phyloP scores from a whole-genome alignment of 331 rosid genomes.

The Malus hybrid region DNA sequence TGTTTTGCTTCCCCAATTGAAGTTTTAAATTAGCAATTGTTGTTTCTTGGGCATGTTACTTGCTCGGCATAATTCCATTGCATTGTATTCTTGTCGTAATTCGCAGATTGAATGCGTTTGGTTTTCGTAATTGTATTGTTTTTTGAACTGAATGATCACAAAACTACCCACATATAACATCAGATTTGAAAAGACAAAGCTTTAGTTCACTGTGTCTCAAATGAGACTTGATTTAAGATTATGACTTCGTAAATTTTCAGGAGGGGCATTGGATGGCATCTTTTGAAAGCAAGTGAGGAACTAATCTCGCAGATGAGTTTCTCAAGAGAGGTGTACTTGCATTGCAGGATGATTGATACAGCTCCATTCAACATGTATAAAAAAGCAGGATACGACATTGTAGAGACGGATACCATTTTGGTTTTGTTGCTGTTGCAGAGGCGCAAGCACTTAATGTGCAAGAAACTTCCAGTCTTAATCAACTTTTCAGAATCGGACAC shows the following conservation, averaged over 20 bases:
- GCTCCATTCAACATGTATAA: conserved; percentile 86
- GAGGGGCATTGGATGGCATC: conserved; percentile 98
- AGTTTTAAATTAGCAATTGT: neutral
- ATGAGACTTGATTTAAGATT: conserved; percentile 8
- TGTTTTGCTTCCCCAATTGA: neutral
- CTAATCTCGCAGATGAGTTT: conserved; percentile 61
- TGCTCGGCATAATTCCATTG: neutral
- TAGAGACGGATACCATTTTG: conserved; percentile 65
- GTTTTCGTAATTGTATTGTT: neutral
- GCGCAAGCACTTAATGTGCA: conserved; percentile 90
- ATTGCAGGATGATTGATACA: conserved; percentile 76
- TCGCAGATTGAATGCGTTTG: neutral
- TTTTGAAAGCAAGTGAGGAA: conserved; percentile 86
- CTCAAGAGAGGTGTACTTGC: conserved; percentile 70
- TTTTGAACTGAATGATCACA: neutral
- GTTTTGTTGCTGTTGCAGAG: conserved; percentile 73
- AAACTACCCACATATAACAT: neutral
- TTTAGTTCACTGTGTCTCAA: neutral
- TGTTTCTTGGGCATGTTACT: neutral
- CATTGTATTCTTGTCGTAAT: neutral
- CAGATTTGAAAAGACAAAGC: too few relatives aligned
- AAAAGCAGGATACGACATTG: conserved; percentile 65
- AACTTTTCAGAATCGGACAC: conserved; percentile 33
- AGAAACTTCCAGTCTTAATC: conserved; percentile 47
- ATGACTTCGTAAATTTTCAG: conserved; percentile 35